Base-by-base conservation (phyloP, 2,329 filamentous ascomycete species). In the Trichoderma sp. region DNA sequence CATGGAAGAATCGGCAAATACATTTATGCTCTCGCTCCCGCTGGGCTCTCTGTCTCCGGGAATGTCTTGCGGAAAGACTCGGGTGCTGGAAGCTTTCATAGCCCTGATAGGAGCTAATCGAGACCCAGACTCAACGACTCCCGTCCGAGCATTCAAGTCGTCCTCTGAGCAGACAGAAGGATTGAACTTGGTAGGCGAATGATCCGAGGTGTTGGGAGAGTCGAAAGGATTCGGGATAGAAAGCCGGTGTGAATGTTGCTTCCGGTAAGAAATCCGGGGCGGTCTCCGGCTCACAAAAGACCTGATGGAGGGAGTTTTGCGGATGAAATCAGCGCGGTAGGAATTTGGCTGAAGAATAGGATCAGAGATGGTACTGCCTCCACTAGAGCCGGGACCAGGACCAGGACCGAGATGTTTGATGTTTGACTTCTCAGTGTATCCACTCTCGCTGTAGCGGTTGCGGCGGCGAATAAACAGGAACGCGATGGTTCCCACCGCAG, bases 311-410 rank as follows among this genome's bases (percentile, higher is more conserved):
- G 76, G 72, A 7, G 72, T 74, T 66, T 69, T 82, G 74, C 82
- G 84, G 52, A 85, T 83, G 73, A 88, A 88, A 74, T 88, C 87
- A 47, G 82, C 83, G 64, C 86, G 83, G 70, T 84, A 79, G 47
- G 77, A 77, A 73, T 81, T 78, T 27, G 78, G 74, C 67, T 79
- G 76, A 58, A 85, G 79, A 69, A 90, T 82, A 70, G 89, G 82
- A 73, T 89, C 84, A 71, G 86, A 88, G 73, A 89, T 84, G 74
- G 88, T 82, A 73, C 84, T 73, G 33, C 31, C 72, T 11, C 43
- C 47, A 53, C 75, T 73, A n/a, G 72, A 72, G 52, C 72, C 72
- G 7, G 73, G 72, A 62, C 73, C 61, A 49, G 57, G 73, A 52
- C 72, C 72, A 11, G 74, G 72, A 62, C 73, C 61, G 55, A 60